phyloP scores from a whole-genome alignment of 1,139 yeast genomes.

The Geotrichum carabidarum region DNA sequence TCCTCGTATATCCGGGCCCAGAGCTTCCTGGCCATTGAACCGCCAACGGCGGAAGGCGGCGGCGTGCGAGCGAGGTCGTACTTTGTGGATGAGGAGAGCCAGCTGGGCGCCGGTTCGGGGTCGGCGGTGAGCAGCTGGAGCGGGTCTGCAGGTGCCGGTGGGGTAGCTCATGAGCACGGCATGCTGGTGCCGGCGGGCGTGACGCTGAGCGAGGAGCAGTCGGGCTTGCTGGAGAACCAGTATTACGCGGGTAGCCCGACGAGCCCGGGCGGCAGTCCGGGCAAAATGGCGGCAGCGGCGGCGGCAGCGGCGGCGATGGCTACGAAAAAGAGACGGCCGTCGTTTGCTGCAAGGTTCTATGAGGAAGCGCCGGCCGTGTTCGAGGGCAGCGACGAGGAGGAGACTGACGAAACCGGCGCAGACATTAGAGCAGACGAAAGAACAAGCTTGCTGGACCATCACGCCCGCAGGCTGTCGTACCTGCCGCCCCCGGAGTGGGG shows the following conservation, averaged over 20 bases:
- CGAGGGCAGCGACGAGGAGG: slow-evolving; percentile 30
- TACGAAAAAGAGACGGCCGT: background rate
- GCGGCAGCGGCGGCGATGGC: background rate
- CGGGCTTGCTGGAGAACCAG: slow-evolving; percentile 9
- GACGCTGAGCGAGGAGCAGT: slow-evolving; percentile 3
- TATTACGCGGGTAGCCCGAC: background rate
- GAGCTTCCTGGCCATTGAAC: slow-evolving; percentile 55
- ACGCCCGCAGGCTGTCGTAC: slow-evolving; percentile 25
- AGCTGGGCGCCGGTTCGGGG: background rate
- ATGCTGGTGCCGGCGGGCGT: slow-evolving; percentile 11
- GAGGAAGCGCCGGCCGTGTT: slow-evolving; percentile 27
- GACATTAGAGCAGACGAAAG: background rate
- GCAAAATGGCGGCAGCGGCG: background rate
- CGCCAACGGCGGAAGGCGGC: slow-evolving; percentile 27
- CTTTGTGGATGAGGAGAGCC: slow-evolving; percentile 36
- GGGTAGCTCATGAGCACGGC: background rate
- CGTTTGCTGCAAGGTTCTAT: slow-evolving; percentile 10
- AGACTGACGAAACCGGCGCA: background rate
- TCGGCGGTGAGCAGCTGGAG: background rate
- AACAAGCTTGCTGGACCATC: background rate
- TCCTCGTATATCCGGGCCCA: slow-evolving; percentile 76
- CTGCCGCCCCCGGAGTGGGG: slow-evolving; percentile 25
- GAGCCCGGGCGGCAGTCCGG: background rate
- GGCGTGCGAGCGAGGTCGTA: slow-evolving; percentile 44
- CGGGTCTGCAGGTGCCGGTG: too few species aligned